These are phyloP conservation scores for Selenicereus undatus DNA, from an alignment of 148 eudicot genomes.

Conservation along the genomic window DNA sequence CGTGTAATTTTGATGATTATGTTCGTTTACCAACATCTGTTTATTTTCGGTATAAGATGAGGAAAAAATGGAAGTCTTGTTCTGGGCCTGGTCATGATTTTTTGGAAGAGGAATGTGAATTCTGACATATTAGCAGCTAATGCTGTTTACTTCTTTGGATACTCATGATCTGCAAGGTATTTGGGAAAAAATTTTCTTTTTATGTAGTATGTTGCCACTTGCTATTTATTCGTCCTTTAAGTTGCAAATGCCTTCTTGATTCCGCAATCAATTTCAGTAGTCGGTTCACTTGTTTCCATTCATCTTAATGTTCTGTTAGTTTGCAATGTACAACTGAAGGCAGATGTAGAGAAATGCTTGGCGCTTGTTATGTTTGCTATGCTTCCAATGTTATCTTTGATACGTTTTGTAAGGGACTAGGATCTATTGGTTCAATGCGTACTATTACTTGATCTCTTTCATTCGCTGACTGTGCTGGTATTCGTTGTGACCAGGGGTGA, in stretches of 20 bases:
- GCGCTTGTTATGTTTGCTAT: not conserved
- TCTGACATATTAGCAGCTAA: not conserved
- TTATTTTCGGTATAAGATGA: not conserved
- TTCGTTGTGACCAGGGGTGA: constrained; percentile 33
- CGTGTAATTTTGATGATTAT: not conserved
- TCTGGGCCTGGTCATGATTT: not conserved
- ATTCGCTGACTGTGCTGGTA: constrained; percentile 9
- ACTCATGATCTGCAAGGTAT: not conserved
- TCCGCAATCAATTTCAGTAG: not conserved
- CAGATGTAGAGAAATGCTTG: not conserved
- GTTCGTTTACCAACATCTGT: not conserved
- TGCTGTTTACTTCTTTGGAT: not conserved
- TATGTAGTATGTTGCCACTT: not conserved
- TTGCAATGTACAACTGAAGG: not conserved
- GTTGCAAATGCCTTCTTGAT: not conserved
- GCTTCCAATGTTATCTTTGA: not conserved
- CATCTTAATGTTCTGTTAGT: not conserved
- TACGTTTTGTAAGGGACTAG: not conserved
- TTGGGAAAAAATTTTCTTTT: not conserved
- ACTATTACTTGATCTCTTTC: not conserved
- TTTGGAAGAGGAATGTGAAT: not conserved
- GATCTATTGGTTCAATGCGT: not conserved
- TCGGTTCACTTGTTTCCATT: not conserved
- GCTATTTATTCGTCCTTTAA: not conserved
- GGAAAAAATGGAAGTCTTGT: not conserved